A percentile compares a stretch with the other conserved stretches of the same genome.
Conservation (phyloP, 768 basidiomycete species). For the Termitomyces sp. region DNA sequence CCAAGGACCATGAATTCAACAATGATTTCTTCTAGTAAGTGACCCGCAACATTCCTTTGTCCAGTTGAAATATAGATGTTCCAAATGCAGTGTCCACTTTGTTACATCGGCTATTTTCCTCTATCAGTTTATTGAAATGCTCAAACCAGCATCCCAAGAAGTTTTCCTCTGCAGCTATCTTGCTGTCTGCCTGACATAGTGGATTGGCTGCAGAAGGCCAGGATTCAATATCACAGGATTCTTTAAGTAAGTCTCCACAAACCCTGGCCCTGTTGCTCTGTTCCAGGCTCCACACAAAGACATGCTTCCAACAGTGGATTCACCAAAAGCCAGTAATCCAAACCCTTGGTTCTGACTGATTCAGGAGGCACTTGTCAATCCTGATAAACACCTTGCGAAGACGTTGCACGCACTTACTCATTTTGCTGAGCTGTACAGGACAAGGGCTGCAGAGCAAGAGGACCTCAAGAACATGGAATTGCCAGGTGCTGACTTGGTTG, state of each 20-base stretch:
- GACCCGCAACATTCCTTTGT: too few species aligned
- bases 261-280: conserved; percentile 11
- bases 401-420: conserved; percentile 31
- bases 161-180: too few species aligned
- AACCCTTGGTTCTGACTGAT: conserved; percentile 61
- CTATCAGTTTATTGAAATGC: too few species aligned
- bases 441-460: conserved; percentile 19
- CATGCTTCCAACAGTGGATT: conserved; percentile 20
- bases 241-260: conserved; percentile 24
- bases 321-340: conserved; percentile 30
- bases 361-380: conserved; percentile 46
- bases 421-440: conserved; percentile 22
- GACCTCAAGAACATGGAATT: conserved; percentile 26
- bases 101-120: too few species aligned
- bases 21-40: too few species aligned
- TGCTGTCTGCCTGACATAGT: too few species aligned
- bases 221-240: conserved; percentile 44
- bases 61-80: too few species aligned
- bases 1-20: too few species aligned
- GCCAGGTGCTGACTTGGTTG: conserved; percentile 37
- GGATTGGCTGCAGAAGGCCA: conserved; percentile 38
- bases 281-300: conserved; percentile 18
- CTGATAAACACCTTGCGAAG: conserved; percentile 45
- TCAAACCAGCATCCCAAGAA: too few species aligned
- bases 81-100: too few species aligned